Conservation (phyloP, 371 early-diverging fungal genomes). For the Haplosporangium sp. region DNA sequence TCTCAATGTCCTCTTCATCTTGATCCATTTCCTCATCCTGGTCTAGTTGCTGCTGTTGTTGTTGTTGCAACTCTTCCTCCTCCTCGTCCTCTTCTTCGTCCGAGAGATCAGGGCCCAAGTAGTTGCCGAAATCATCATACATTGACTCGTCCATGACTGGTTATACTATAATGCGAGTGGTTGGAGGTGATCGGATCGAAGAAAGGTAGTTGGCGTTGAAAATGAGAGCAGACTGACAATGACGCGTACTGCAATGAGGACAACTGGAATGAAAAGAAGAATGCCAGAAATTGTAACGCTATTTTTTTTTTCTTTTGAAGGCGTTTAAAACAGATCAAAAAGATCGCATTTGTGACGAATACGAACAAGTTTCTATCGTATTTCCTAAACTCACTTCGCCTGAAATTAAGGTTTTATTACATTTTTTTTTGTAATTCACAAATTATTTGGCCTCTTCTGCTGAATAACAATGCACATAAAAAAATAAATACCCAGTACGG, state of each 20-base stretch:
- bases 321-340: not conserved
- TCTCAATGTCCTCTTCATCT: slow-evolving; percentile 38
- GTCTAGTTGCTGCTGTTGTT: slow-evolving; percentile 53
- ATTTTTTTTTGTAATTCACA: not conserved
- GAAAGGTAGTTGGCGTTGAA: not conserved
- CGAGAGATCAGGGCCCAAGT: slow-evolving; percentile 94
- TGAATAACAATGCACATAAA: slow-evolving; percentile 35
- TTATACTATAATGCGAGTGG: slow-evolving; percentile 4
- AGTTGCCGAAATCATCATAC: slow-evolving; percentile 99
- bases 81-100: slow-evolving; percentile 72
- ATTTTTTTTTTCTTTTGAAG: too few relatives aligned
- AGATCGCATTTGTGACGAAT: not conserved
- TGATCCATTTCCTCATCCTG: slow-evolving; percentile 63
- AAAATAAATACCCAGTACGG: slow-evolving; percentile 42
- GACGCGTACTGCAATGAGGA: not conserved
- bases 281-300: not conserved
- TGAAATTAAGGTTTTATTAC: not conserved
- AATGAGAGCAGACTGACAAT: not conserved
- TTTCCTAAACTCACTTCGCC: not conserved
- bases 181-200: not conserved
- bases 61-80: slow-evolving; percentile 40
- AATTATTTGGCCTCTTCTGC: not conserved
- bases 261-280: not conserved
- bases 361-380: not conserved
- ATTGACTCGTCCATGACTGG: slow-evolving; percentile 80